Percentiles rank a stretch among this genome's conserved stretches.
phyloP scores from a whole-genome alignment of 2,329 filamentous ascomycete species.

The Phoma sp. region DNA sequence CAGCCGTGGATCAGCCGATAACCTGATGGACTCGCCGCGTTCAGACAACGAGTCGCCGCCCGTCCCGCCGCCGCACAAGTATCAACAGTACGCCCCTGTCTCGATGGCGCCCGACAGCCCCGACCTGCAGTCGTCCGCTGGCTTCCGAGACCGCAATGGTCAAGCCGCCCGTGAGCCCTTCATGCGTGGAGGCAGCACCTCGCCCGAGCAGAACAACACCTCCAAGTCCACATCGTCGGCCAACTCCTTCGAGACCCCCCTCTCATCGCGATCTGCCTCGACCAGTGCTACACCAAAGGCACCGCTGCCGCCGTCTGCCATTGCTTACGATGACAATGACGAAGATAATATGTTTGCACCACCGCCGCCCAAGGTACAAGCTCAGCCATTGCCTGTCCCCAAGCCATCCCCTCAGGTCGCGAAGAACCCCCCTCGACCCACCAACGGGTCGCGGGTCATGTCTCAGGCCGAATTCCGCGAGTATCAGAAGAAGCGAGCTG shows the following conservation, averaged over 20 bases:
- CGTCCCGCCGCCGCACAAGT: slow-evolving; percentile 43
- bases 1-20: slow-evolving; percentile 58
- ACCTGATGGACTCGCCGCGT: slow-evolving; percentile 52
- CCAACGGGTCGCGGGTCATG: slow-evolving; percentile 35
- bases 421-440: slow-evolving; percentile 18
- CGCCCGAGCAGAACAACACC: slow-evolving; percentile 31
- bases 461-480: slow-evolving; percentile 43
- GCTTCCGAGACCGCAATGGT: slow-evolving; percentile 32
- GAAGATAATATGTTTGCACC: slow-evolving; percentile 43
- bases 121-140: slow-evolving; percentile 30
- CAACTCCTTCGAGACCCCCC: slow-evolving; percentile 40
- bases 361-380: slow-evolving; percentile 16
- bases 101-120: slow-evolving; percentile 41
- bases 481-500: slow-evolving; percentile 35
- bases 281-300: slow-evolving; percentile 41
- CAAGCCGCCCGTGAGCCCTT: slow-evolving; percentile 36
- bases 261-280: slow-evolving; percentile 40
- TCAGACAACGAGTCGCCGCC: slow-evolving; percentile 44
- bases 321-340: slow-evolving; percentile 28
- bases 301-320: slow-evolving; percentile 24
- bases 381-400: slow-evolving; percentile 4
- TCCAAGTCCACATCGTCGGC: slow-evolving; percentile 41
- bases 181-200: slow-evolving; percentile 29
- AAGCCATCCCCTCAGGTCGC: slow-evolving; percentile 21
- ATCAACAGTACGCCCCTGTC: slow-evolving; percentile 38